Percentiles rank a stretch among this genome's conserved stretches.
These are phyloP conservation scores for Spiraea crenata DNA, from an alignment of 331 rosid species.

Conservation along the genomic window DNA sequence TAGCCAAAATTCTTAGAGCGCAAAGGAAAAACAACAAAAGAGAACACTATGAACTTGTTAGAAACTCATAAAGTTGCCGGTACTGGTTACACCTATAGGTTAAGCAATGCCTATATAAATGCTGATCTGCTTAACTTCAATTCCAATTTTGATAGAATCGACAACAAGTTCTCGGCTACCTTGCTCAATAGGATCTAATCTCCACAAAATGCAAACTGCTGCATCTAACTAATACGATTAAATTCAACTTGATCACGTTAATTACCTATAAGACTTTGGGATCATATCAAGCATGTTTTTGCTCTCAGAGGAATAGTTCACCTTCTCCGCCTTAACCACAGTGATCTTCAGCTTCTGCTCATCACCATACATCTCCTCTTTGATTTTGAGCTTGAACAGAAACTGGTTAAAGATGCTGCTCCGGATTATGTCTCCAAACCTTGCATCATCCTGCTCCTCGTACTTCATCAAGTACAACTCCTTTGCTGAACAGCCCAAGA, in stretches of 20 bases:
- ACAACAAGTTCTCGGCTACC: slow-evolving; percentile 19
- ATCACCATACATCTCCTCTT: slow-evolving; percentile 81
- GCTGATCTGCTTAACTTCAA: slow-evolving; percentile 1
- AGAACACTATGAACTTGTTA: slow-evolving; percentile 10
- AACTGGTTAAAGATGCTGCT: slow-evolving; percentile 62
- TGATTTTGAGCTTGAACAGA: slow-evolving; percentile 77
- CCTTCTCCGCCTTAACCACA: slow-evolving; percentile 77
- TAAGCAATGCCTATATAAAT: slow-evolving; percentile 14
- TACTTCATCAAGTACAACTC: slow-evolving; percentile 74
- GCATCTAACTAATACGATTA: slow-evolving; percentile 7
- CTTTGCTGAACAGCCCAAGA: slow-evolving; percentile 74
- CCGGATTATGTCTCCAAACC: slow-evolving; percentile 61
- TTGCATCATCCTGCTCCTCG: slow-evolving; percentile 66
- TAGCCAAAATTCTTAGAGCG: neutral
- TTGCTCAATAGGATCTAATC: slow-evolving; percentile 7
- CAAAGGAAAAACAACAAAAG: neutral
- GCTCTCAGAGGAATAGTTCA: slow-evolving; percentile 70
- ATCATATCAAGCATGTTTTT: slow-evolving; percentile 62
- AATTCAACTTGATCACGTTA: neutral
- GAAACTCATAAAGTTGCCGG: slow-evolving; percentile 6
- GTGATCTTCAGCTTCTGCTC: slow-evolving; percentile 91
- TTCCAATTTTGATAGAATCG: neutral
- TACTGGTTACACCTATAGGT: slow-evolving; percentile 6
- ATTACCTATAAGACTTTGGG: slow-evolving; percentile 48
- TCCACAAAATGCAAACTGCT: neutral